Conservation (phyloP, 2,329 filamentous ascomycete genomes). For the Didymella segeticola region DNA sequence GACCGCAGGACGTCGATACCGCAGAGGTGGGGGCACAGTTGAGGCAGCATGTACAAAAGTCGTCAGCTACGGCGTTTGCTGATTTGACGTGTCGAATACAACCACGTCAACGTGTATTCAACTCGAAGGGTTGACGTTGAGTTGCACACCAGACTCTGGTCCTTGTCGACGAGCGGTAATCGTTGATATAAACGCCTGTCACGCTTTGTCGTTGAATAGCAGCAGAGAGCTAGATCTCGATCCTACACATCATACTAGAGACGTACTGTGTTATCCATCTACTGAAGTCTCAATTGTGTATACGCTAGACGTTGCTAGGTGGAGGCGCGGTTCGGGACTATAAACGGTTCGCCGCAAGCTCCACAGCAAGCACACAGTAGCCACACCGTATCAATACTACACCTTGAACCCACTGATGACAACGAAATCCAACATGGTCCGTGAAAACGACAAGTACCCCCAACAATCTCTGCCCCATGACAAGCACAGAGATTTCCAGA, state of each 20-base stretch:
- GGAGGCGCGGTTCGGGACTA: not conserved
- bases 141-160: no score
- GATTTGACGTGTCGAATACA: no score
- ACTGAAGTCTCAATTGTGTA: constrained; percentile 1
- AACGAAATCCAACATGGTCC: no score
- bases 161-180: no score
- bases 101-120: no score
- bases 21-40: no score
- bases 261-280: not conserved
- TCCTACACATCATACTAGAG: not conserved
- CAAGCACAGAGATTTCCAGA: constrained; percentile 5
- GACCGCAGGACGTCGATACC: not conserved
- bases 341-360: constrained; percentile 8
- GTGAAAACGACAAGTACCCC: not conserved
- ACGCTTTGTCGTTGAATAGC: no score
- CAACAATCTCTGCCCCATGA: constrained; percentile 5
- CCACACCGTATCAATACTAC: constrained; percentile 1
- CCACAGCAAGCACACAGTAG: constrained; percentile 5
- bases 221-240: not conserved
- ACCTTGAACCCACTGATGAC: not conserved
- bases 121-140: no score
- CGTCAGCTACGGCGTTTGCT: no score
- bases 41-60: no score
- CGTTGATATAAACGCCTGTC: no score
- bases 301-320: constrained; percentile 5